Evolutionary conservation across 306 rosid species (phyloP).

Genomic region (Malus fusca): DNA sequence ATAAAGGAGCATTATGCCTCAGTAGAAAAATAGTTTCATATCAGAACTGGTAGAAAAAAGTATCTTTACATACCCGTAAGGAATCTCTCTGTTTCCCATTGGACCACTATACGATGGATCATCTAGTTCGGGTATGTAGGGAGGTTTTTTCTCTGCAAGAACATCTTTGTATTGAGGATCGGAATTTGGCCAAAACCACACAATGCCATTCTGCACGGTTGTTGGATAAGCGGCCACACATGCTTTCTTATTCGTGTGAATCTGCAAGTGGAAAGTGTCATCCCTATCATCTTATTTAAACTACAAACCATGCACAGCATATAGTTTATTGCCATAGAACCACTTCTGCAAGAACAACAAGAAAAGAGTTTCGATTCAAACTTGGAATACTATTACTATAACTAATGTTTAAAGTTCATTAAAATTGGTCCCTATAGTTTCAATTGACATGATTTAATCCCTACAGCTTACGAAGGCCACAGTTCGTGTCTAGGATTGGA

Average conservation of each 20-base stretch:
- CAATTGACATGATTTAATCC: too few species aligned
- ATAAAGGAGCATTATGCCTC: not conserved
- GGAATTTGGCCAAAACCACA: constrained; percentile 89
- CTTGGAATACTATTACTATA: not conserved
- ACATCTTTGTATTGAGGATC: constrained; percentile 79
- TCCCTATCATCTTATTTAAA: not conserved
- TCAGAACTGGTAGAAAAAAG: not conserved
- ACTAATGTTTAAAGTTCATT: not conserved
- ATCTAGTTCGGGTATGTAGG: constrained; percentile 61
- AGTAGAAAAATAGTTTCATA: not conserved
- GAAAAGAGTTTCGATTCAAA: not conserved
- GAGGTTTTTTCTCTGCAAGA: constrained; percentile 47
- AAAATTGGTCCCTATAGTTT: too few species aligned
- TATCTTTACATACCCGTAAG: constrained; percentile 53
- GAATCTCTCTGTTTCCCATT: constrained; percentile 69
- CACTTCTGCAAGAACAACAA: not conserved
- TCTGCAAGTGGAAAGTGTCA: constrained; percentile 38
- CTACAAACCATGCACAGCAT: not conserved
- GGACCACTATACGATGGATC: constrained; percentile 52
- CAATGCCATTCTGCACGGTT: constrained; percentile 58
- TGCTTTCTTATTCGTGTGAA: constrained; percentile 64
- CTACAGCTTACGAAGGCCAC: not conserved
- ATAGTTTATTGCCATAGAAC: not conserved
- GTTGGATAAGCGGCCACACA: constrained; percentile 78
- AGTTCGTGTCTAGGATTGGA: not conserved